Evolutionary conservation across 164 flowering plant species (phyloP), one percentile per base, ranked within the genome.

Genomic region (Aristolochia californica): DNA sequence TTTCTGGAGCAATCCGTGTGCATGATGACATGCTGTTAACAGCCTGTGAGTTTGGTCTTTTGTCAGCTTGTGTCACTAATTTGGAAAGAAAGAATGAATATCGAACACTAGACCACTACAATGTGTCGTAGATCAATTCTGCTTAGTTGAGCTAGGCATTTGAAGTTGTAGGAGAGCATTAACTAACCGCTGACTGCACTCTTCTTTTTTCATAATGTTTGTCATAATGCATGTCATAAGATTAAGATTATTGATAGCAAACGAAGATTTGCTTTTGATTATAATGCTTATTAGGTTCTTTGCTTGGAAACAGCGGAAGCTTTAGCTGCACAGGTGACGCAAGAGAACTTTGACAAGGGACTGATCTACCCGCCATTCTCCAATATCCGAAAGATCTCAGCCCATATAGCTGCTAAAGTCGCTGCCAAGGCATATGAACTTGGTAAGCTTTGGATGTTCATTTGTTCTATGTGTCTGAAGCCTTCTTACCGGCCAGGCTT

Each of bases 11-110:
- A 12, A 93, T 87, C 55, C 89, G 95, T n/a, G 91, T 91, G 17
- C 98, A 87, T 60, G 97, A 88, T 59, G 88, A 85, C 13, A 86
- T 91, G 98, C 89, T 91, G 56, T 72, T 91, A n/a, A 89, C 87
- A 56, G 97, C 98, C 48, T 78, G 98, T 88, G 78, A 82, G 95
- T 22, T 10, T 22, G 13, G 8, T 26, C 24, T 14, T 23, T 1
- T 2, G 40, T 13, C 55, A 20, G 5, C 28, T 53, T 53, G 20
- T 10, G 16, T 14, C n/a, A n/a, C n/a, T n/a, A n/a, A n/a, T n/a
- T n/a, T n/a, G n/a, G n/a, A n/a, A n/a, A n/a, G n/a, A n/a, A n/a
- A n/a, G n/a, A n/a, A n/a, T n/a, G n/a, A n/a, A n/a, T n/a, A n/a
- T n/a, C n/a, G n/a, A n/a, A n/a, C n/a, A n/a, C n/a, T n/a, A n/a